Conservation (phyloP, 441 rosid species). For the Populus trichocarpa region DNA sequence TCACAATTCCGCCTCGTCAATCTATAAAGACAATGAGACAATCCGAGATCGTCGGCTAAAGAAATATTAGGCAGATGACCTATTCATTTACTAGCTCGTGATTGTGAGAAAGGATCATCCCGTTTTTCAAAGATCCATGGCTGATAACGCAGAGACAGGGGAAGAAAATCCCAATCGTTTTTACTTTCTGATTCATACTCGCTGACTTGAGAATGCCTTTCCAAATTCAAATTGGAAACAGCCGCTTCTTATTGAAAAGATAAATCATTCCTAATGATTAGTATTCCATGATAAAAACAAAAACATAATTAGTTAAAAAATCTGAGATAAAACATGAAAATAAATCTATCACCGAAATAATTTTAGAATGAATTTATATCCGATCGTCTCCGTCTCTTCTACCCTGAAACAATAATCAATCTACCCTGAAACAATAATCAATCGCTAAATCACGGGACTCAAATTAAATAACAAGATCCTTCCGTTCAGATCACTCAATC, state of each 20-base stretch:
- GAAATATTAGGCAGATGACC: background rate
- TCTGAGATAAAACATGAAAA: too few species aligned
- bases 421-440: too few species aligned
- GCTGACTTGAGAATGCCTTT: background rate
- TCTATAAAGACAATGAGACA: background rate
- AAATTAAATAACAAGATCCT: too few species aligned
- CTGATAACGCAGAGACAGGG: background rate
- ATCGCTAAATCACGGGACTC: background rate
- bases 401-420: too few species aligned
- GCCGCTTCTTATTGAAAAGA: background rate
- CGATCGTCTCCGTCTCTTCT: too few species aligned
- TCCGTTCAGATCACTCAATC: too few species aligned
- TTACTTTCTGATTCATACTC: background rate
- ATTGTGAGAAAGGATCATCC: background rate
- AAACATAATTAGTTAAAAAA: too few species aligned
- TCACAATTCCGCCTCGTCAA: slow-evolving; percentile 19
- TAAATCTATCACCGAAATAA: too few species aligned
- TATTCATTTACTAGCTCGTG: background rate
- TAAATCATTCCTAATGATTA: too few species aligned
- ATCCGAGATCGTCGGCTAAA: background rate
- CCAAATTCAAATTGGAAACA: background rate
- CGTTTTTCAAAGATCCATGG: background rate
- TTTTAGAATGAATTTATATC: too few species aligned
- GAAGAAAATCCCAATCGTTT: background rate
- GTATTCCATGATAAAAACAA: too few species aligned